These are phyloP conservation scores for Rhodotorula sphaerocarpa DNA, from an alignment of 768 basidiomycete genomes.

Conservation along the genomic window DNA sequence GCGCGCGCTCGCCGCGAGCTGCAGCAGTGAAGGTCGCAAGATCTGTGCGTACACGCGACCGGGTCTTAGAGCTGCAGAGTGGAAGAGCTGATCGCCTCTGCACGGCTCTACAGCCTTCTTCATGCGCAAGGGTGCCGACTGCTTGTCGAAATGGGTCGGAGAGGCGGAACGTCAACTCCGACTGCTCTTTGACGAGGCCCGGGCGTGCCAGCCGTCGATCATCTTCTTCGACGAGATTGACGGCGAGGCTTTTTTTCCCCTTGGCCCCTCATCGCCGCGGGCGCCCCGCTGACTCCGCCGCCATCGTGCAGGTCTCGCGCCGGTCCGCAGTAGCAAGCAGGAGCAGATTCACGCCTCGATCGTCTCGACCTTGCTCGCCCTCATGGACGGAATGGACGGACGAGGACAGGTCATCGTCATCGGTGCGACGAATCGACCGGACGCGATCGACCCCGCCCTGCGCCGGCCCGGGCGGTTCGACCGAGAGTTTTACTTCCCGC, in stretches of 20 bases:
- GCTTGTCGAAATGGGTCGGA: slow-evolving; percentile 97
- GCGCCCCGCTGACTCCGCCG: not conserved
- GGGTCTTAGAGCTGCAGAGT: not conserved
- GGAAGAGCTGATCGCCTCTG: too few relatives aligned
- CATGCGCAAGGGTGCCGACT: slow-evolving; percentile 99
- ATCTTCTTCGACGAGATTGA: slow-evolving; percentile 99
- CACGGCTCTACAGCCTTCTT: slow-evolving; percentile 66
- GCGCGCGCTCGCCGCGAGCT: slow-evolving; percentile 85
- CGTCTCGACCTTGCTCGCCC: slow-evolving; percentile 84
- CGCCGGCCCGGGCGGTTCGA: slow-evolving; percentile 92
- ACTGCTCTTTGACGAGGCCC: slow-evolving; percentile 90
- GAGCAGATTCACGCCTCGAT: slow-evolving; percentile 98
- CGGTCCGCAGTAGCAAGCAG: slow-evolving; percentile 95
- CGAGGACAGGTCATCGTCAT: slow-evolving; percentile 95
- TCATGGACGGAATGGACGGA: slow-evolving; percentile 99
- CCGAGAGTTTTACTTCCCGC: slow-evolving; percentile 92
- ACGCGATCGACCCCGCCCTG: slow-evolving; percentile 93
- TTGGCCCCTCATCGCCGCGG: too few relatives aligned
- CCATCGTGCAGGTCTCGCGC: slow-evolving; percentile 72
- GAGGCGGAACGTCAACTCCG: slow-evolving; percentile 95
- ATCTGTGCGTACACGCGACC: slow-evolving; percentile 59
- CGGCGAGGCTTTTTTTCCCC: slow-evolving; percentile 50
- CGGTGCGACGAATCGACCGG: slow-evolving; percentile 93
- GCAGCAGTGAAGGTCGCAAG: slow-evolving; percentile 71
- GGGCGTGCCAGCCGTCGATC: slow-evolving; percentile 83